Conservation (phyloP, 495 filamentous ascomycete genomes). For the Haplographium delicatum region DNA sequence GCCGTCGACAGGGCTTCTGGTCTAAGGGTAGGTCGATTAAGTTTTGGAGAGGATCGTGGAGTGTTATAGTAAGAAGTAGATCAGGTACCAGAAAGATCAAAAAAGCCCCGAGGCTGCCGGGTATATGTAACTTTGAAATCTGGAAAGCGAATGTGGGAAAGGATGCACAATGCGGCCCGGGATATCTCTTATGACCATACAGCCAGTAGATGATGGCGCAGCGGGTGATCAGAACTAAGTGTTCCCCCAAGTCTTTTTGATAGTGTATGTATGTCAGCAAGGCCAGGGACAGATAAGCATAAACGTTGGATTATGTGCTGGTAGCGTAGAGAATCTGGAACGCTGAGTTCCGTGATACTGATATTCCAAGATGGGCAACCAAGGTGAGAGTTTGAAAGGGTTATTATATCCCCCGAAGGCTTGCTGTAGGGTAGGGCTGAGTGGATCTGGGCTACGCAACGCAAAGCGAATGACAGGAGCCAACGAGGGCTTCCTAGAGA, state of each 20-base stretch:
- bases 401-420: slow-evolving; percentile 20
- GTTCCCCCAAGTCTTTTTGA: slow-evolving; percentile 8
- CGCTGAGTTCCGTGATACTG: slow-evolving; percentile 3
- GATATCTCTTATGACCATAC: slow-evolving; percentile 4
- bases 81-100: slow-evolving; percentile 15
- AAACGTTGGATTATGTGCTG: slow-evolving; percentile 1
- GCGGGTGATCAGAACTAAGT: slow-evolving; percentile 23
- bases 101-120: slow-evolving; percentile 19
- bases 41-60: not conserved
- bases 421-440: slow-evolving; percentile 19
- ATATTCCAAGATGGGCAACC: too few species aligned
- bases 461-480: slow-evolving; percentile 58
- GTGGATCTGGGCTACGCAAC: slow-evolving; percentile 19
- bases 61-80: slow-evolving; percentile 4
- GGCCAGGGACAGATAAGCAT: slow-evolving; percentile 15
- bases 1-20: slow-evolving; percentile 22
- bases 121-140: slow-evolving; percentile 20
- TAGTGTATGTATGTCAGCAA: not conserved
- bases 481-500: slow-evolving; percentile 55
- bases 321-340: slow-evolving; percentile 1
- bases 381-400: too few species aligned
- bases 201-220: slow-evolving; percentile 13
- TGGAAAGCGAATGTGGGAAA: slow-evolving; percentile 25
- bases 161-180: slow-evolving; percentile 21
- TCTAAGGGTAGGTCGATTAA: slow-evolving; percentile 7